phyloP scores from a whole-genome alignment of 331 rosid species.

The Ulmus americana region DNA sequence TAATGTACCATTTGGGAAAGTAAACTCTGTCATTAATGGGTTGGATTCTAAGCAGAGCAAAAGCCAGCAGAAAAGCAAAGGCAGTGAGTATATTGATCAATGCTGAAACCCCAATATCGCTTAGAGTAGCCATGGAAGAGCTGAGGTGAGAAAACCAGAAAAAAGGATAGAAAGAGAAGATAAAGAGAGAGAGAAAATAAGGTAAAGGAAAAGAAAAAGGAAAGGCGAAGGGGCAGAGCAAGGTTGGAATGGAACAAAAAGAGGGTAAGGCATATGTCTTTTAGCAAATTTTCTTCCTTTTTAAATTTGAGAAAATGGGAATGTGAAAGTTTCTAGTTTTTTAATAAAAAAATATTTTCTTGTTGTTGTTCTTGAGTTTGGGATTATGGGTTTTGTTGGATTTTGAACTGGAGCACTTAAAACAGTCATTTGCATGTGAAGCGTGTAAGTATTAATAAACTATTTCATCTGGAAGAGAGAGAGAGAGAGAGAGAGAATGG shows the following conservation, averaged over 20 bases:
- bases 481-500: constrained; percentile 14
- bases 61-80: constrained; percentile 73
- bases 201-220: neutral
- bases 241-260: neutral
- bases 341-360: neutral
- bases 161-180: neutral
- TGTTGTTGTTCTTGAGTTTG: neutral
- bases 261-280: constrained; percentile 13
- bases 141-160: neutral
- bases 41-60: constrained; percentile 82
- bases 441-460: neutral
- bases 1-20: constrained; percentile 82
- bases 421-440: constrained; percentile 6
- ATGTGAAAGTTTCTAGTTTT: neutral
- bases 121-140: constrained; percentile 68
- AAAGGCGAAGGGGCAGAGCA: neutral
- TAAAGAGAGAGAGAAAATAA: neutral
- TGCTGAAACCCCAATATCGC: constrained; percentile 89
- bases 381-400: constrained; percentile 9
- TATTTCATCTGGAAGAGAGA: too few species aligned
- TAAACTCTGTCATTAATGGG: constrained; percentile 90
- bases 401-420: neutral
- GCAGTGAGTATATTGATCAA: constrained; percentile 69
- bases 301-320: constrained; percentile 4
- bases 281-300: neutral